Evolutionary conservation across 2,329 filamentous ascomycete species (phyloP), one percentile per base, ranked within the genome.

Genomic region (Penicillium sp.): DNA sequence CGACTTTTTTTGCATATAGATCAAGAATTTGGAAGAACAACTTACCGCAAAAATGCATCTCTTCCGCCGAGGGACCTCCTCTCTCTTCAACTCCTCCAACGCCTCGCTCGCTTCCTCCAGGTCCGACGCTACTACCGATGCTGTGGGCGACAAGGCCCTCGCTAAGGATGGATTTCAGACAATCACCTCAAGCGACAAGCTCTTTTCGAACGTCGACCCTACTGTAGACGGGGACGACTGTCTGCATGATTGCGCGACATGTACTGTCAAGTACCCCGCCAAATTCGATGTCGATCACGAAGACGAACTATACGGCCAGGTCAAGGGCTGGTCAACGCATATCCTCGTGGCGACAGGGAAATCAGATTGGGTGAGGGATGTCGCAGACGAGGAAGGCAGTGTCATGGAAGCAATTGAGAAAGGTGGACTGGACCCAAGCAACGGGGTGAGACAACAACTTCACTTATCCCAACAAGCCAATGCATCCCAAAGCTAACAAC

Each of bases 261-360:
- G 94, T 79, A 84, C 86, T 13, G 80, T 93, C 61, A 83, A 85
- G 56, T 95, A 92, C 70, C 93, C 93, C 36, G 85, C 87, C 67
- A 84, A 83, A 61, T 88, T 85, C 69, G 78, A 78, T 4, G 85
- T 96, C 51, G 89, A 97, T 53, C 83, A 88, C 71, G 77, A 81
- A 6, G 91, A 96, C 69, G 79, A 86, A 64, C 77, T 99, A 45
- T 97, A 95, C 69, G 94, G 93, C 1, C 81, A 89, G 55, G 83
- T 97, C 58, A 89, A 91, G 67, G 90, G 86, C 34, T 97, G 91
- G 89, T 87, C 85, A 67, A 94, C 92, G 18, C 94, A 99, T 75
- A 71, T 96, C 57, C 78, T 99, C 31, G 91, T 97, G 14, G 94
- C 91, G 22, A 99, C 94, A n/a, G 90, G 92, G 57, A 96, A 97